Base-by-base conservation (phyloP, 2,329 filamentous ascomycete species). In the Ilyonectria sp. region DNA sequence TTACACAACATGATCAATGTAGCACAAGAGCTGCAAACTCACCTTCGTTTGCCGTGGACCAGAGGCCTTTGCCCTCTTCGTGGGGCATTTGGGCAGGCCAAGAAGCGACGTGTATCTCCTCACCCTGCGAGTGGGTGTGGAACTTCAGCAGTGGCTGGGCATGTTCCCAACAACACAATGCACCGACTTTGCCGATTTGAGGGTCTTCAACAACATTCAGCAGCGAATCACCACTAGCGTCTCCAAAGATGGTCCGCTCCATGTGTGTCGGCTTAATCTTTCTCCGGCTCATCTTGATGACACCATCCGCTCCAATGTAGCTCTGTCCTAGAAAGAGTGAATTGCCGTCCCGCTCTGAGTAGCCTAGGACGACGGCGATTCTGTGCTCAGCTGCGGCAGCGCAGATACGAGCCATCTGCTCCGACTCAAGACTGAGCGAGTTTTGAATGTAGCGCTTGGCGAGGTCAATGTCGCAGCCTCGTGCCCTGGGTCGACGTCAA, bases 241-340 rank as follows among this genome's bases (percentile, higher is more conserved):
- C 85, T 6, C 85, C 85, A 53, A 82, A 87, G 23, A 86, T 67
- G 5, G 82, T 84, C 2, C 83, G 79, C 73, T 87, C 85, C 77
- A 87, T 82, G 61, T 87, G 84, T 1, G 84, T 86, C 0, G 85
- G 81, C 72, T 87, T 87, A 68, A 86, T 78, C 76, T 87, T 87
- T 15, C 83, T 79, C 4, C 84, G 81, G 46, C 80, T 75, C 8
- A 78, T 70, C 8, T 77, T 68, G 37, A 85, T 57, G 40, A 81
- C 76, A 8, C 84, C 84, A 33, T 81, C 74, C 0, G 76, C 67
- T 4, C 73, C 78, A 61, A 86, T 83, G 19, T 85, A 75, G 3
- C 77, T 78, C 66, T 86, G 84, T 0, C 82, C 72, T 47, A 86
- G 82, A 75, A 84, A 86, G 11, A 85, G 66, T 13, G 76, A 79